Evolutionary conservation across 2,329 filamentous ascomycete genomes (phyloP).

Genomic region (Chaetomiaceae sp.): DNA sequence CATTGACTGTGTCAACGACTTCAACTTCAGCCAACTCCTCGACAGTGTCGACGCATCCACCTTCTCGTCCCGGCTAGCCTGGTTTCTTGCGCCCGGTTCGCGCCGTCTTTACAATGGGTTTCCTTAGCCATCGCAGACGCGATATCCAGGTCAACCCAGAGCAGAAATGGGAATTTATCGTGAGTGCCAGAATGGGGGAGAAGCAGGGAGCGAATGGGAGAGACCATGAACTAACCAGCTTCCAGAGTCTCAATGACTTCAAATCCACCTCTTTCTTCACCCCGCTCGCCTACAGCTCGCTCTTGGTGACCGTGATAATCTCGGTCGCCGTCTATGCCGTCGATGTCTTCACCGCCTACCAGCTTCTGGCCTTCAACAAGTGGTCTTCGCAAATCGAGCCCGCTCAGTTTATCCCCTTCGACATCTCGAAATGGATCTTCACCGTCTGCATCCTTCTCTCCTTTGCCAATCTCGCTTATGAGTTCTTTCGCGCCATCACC

Average conservation of each 20-base stretch:
- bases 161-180: slow-evolving; percentile 93
- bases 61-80: slow-evolving; percentile 11
- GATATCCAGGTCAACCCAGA: slow-evolving; percentile 66
- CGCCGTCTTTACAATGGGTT: slow-evolving; percentile 54
- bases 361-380: slow-evolving; percentile 79
- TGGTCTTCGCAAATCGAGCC: slow-evolving; percentile 85
- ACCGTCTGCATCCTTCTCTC: slow-evolving; percentile 87
- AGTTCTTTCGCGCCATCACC: slow-evolving; percentile 72
- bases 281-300: slow-evolving; percentile 74
- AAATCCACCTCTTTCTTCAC: slow-evolving; percentile 74
- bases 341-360: slow-evolving; percentile 90
- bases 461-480: slow-evolving; percentile 73
- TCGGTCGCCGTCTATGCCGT: slow-evolving; percentile 82
- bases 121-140: slow-evolving; percentile 58
- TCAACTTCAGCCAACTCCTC: slow-evolving; percentile 19
- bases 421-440: slow-evolving; percentile 91
- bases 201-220: not conserved
- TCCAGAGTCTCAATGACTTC: slow-evolving; percentile 66
- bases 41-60: slow-evolving; percentile 24
- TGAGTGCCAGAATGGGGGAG: too few species aligned
- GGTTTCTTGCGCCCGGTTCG: slow-evolving; percentile 17
- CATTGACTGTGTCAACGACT: slow-evolving; percentile 23
- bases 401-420: slow-evolving; percentile 61
- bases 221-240: not conserved
- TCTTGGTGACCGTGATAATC: slow-evolving; percentile 74